Conservation (phyloP, 1,284 basidiomycete species). For the Abortiporus biennis region DNA sequence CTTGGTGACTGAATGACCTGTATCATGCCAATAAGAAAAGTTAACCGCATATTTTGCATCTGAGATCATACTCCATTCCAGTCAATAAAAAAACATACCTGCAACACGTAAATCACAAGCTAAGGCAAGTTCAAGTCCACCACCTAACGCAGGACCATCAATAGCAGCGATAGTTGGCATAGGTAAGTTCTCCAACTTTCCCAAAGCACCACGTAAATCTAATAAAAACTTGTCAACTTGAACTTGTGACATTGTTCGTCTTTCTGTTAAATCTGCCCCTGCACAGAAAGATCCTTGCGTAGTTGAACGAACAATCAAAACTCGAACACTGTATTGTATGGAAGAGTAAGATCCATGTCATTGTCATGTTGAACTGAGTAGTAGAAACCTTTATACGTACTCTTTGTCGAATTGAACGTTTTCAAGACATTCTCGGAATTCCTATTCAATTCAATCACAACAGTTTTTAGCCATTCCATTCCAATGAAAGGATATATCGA, state of each 20-base stretch:
- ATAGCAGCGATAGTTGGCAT: constrained; percentile 91
- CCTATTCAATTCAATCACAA: constrained; percentile 37
- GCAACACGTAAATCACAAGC: constrained; percentile 88
- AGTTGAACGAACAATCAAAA: constrained; percentile 76
- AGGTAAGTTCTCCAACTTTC: constrained; percentile 72
- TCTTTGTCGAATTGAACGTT: constrained; percentile 62
- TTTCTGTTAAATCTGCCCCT: constrained; percentile 86
- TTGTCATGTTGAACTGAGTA: background rate
- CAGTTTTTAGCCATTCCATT: background rate
- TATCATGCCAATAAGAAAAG: constrained; percentile 16
- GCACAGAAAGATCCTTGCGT: constrained; percentile 82
- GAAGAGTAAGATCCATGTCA: background rate
- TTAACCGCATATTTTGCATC: background rate
- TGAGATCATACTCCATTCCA: background rate
- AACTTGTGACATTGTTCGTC: constrained; percentile 70
- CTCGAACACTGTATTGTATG: constrained; percentile 48
- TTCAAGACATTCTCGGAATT: constrained; percentile 67
- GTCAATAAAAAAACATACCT: constrained; percentile 37
- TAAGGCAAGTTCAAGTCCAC: constrained; percentile 83
- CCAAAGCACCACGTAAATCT: constrained; percentile 69
- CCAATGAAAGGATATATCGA: background rate
- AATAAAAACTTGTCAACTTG: constrained; percentile 79
- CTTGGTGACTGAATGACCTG: constrained; percentile 58
- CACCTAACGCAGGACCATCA: constrained; percentile 90
- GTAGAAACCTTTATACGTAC: constrained; percentile 30